Base-by-base conservation (phyloP, 2,329 filamentous ascomycete species). In the Colletotrichum godetiae region DNA sequence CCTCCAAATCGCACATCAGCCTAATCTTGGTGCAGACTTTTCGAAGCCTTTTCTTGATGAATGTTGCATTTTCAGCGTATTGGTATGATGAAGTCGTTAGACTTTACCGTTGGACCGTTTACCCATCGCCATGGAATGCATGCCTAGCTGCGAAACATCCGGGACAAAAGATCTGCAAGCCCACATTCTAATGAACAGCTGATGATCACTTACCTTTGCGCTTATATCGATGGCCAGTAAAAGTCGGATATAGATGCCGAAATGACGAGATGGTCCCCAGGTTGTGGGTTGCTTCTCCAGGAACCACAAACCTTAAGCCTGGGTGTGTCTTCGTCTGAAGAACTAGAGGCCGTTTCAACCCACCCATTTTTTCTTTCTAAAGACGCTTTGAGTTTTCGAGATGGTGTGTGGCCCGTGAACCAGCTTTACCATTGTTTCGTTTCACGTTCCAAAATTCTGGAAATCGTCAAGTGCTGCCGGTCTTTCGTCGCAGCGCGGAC, bases 371-470 rank as follows among this genome's bases (percentile, higher is more conserved):
- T 42, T 42, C 37, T 42, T 19, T 42, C 37, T 29, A 52, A 52
- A 19, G 15, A 57, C 57, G 68, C 57, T 57, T 46, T 72, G 68
- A 49, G 42, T 35, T 22, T 13, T n/a, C 11, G 6, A 46, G 49
- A 24, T 61, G 46, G 63, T 55, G 64, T 68, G 52, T 61, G 29
- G 52, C 37, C 35, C 60, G 71, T 62, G 42, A 15, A 13, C 37
- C 37, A 49, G 11, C 35, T 60, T 42, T 49, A 56, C 42, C 27
- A n/a, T 29, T 37, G 60, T 70, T 66, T 71, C 42, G 71, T 73
- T 73, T 73, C 60, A 66, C 35, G n/a, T 52, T 31, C 46, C 55
- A 55, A 53, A 33, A 12, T 49, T 49, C 8, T 8, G 22, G 42
- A 3, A 64, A 27, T 46, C 42, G 42, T 24, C n/a, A 27, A 46